phyloP scores from a whole-genome alignment of 371 early-diverging fungal genomes.

The Mucor piriformis region DNA sequence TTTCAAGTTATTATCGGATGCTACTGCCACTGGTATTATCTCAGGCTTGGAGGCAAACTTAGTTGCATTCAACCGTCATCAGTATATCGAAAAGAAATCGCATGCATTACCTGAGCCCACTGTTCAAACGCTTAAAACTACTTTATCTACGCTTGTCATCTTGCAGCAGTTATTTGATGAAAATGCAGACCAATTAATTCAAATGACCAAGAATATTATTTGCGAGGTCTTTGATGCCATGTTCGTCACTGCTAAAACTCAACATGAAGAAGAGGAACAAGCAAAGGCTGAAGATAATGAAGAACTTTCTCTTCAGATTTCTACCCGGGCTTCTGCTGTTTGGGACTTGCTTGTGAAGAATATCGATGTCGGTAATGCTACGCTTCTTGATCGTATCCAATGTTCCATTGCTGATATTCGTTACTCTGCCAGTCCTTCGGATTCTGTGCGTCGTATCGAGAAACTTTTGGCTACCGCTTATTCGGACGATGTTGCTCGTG shows the following conservation, averaged over 20 bases:
- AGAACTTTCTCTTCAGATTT: slow-evolving; percentile 3
- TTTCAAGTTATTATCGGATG: slow-evolving; percentile 11
- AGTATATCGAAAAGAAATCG: slow-evolving; percentile 6
- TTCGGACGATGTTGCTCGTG: neutral
- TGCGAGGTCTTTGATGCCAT: slow-evolving; percentile 37
- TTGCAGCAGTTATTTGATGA: slow-evolving; percentile 8
- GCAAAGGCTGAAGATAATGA: slow-evolving; percentile 13
- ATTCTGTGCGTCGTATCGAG: slow-evolving; percentile 26
- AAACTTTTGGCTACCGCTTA: slow-evolving; percentile 13
- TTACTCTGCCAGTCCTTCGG: slow-evolving; percentile 38
- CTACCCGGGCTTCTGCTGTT: slow-evolving; percentile 12
- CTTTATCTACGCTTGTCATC: slow-evolving; percentile 24
- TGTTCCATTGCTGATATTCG: slow-evolving; percentile 46
- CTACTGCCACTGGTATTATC: neutral
- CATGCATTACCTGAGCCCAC: slow-evolving; percentile 14
- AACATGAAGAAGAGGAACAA: slow-evolving; percentile 13
- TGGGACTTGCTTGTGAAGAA: slow-evolving; percentile 22
- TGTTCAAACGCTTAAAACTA: slow-evolving; percentile 6
- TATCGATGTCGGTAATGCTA: neutral
- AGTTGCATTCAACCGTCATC: slow-evolving; percentile 16
- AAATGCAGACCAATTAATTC: neutral
- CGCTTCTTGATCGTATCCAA: slow-evolving; percentile 42
- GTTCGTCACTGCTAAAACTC: slow-evolving; percentile 22
- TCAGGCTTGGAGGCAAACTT: slow-evolving; percentile 2
- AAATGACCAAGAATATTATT: neutral